Conservation (phyloP, 148 eudicot species). For the Polygonum maritimum region DNA sequence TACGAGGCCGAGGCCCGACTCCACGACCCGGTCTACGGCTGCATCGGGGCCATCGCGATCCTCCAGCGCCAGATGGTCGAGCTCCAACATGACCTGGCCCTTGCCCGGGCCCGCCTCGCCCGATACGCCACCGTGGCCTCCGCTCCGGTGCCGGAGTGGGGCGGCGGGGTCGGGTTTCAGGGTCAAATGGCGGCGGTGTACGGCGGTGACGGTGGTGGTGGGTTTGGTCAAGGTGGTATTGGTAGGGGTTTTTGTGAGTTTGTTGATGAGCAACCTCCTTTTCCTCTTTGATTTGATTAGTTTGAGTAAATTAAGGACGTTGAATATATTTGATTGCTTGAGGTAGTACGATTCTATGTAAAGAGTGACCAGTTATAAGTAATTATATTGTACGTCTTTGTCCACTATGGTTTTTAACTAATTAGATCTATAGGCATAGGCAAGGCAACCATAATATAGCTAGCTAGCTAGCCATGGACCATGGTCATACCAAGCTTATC, state of each 20-base stretch:
- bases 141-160: neutral
- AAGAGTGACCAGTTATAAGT: neutral
- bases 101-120: conserved; percentile 45
- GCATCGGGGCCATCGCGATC: conserved; percentile 63
- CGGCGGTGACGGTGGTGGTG: neutral
- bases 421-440: neutral
- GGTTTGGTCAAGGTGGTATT: neutral
- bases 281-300: neutral
- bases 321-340: no score
- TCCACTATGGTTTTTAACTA: neutral
- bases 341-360: neutral
- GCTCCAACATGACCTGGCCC: conserved; percentile 58
- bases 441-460: no score
- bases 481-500: no score
- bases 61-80: conserved; percentile 47
- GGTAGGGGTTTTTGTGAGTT: conserved; percentile 2
- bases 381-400: neutral
- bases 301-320: neutral
- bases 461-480: no score
- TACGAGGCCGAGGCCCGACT: conserved; percentile 84
- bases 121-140: conserved; percentile 10
- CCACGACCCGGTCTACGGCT: conserved; percentile 71
- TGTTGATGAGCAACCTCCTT: neutral
- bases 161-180: neutral
- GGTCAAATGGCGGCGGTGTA: neutral